Evolutionary conservation across 75 land plant genomes (phyloP).

Genomic region (Sequoia sempervirens): DNA sequence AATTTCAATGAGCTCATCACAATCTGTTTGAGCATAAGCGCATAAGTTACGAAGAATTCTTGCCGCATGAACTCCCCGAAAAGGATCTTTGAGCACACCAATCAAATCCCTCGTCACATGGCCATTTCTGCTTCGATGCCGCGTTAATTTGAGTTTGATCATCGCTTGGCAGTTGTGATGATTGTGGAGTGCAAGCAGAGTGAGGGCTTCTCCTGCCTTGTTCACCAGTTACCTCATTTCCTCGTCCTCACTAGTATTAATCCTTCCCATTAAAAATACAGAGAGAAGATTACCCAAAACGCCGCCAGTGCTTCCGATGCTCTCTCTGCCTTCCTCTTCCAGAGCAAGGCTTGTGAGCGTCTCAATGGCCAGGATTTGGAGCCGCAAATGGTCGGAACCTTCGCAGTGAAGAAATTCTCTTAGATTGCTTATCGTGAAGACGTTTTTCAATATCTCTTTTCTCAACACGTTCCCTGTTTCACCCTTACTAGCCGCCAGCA

Average conservation of each 20-base stretch:
- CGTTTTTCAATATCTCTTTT: conserved; percentile 55
- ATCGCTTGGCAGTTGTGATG: too few relatives aligned
- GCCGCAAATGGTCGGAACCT: not conserved
- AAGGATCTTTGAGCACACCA: conserved; percentile 21
- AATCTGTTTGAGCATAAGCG: conserved; percentile 30
- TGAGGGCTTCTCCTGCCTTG: too few relatives aligned
- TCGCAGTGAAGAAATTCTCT: conserved; percentile 31
- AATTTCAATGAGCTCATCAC: conserved; percentile 25
- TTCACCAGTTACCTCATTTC: too few relatives aligned
- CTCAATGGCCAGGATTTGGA: conserved; percentile 59
- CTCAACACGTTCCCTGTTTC: conserved; percentile 52
- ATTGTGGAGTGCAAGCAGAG: too few relatives aligned
- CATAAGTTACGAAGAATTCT: conserved; percentile 63
- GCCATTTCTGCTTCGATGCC: not conserved
- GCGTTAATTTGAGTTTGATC: too few relatives aligned
- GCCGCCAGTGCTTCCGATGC: conserved; percentile 76
- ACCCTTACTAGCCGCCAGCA: conserved; percentile 56
- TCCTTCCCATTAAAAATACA: conserved; percentile 31
- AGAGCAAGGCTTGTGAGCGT: conserved; percentile 63
- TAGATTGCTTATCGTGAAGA: conserved; percentile 4
- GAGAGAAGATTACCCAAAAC: conserved; percentile 45
- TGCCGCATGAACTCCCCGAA: conserved; percentile 19
- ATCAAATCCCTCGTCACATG: conserved; percentile 23
- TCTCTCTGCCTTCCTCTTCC: conserved; percentile 58
- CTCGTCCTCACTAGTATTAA: too few relatives aligned